Base-by-base conservation (phyloP, 1,284 basidiomycete species). In the Ganoderma multipileum region DNA sequence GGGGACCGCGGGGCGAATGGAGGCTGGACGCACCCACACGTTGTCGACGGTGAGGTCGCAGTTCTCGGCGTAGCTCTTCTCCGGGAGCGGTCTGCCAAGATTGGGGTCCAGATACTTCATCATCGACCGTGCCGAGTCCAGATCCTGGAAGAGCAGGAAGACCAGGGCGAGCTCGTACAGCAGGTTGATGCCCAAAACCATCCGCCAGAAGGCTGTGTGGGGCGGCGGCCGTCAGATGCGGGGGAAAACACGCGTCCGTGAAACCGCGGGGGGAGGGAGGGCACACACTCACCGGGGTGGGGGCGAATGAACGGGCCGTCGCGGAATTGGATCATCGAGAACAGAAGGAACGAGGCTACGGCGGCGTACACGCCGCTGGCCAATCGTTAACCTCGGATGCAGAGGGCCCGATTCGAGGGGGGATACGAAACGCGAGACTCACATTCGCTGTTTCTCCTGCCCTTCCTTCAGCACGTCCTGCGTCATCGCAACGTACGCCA, bases 291-390 rank as follows among this genome's bases (percentile, higher is more conserved):
- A 78, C 78, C 76, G 62, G 81, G 81, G 70, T 82, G 81, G 16
- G 81, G 81, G 9, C 81, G 75, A 52, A 82, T 73, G 73, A 80
- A 82, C 33, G 93, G 93, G 0, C 93, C 93, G 77, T 95, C 93
- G 66, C 93, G 90, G 77, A 95, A 95, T 75, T 95, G 94, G 58
- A 95, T 84, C 86, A 93, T 91, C 38, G 91, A 92, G 79, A 95
- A 95, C 66, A 89, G 80, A 65, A 94, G 83, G 79, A 94, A 94
- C 59, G 89, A 85, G 23, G 84, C 84, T 61, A 92, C 83, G 18
- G 89, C 85, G 67, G 93, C 93, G 74, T 92, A 92, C 65, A 87
- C 83, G 50, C 92, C 92, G 68, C 91, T 93, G 73, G 50, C 65
- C 57, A 60, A 36, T 59, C 41, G 44, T 74, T 57, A 69, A 59